phyloP scores from a whole-genome alignment of 495 filamentous ascomycete genomes.

The Sordaria brevicollis region DNA sequence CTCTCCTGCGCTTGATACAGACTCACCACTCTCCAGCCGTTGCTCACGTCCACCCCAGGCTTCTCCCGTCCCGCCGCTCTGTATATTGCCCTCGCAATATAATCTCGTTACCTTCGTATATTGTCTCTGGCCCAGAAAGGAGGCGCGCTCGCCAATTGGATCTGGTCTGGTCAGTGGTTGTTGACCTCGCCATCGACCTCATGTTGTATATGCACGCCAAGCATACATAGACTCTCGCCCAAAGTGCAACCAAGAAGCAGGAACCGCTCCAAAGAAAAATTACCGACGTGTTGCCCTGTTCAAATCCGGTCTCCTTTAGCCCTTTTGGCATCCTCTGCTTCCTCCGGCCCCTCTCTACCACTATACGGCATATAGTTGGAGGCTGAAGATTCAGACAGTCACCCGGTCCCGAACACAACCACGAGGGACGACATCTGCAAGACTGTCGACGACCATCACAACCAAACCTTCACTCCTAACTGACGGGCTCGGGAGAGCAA shows the following conservation, averaged over 20 bases:
- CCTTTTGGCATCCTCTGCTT: slow-evolving; percentile 21
- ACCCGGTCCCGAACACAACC: not conserved
- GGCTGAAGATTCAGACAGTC: slow-evolving; percentile 4
- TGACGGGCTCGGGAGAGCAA: slow-evolving; percentile 12
- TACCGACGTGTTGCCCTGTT: slow-evolving; percentile 23
- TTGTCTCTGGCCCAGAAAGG: slow-evolving; percentile 22
- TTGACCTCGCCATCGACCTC: slow-evolving; percentile 19
- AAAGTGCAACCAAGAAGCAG: slow-evolving; percentile 21
- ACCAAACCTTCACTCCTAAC: not conserved
- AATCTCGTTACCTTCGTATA: slow-evolving; percentile 25
- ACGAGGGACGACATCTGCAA: not conserved
- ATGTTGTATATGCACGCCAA: slow-evolving; percentile 28
- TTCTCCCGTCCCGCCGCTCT: slow-evolving; percentile 25
- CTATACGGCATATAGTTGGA: slow-evolving; percentile 26
- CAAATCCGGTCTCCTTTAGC: slow-evolving; percentile 26
- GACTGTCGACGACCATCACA: not conserved
- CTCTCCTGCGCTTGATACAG: slow-evolving; percentile 3
- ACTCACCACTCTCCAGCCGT: slow-evolving; percentile 3
- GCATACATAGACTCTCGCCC: slow-evolving; percentile 17
- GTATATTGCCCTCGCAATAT: slow-evolving; percentile 30
- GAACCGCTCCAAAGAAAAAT: slow-evolving; percentile 18
- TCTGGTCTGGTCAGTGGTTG: slow-evolving; percentile 13
- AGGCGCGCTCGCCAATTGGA: slow-evolving; percentile 22
- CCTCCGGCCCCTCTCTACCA: slow-evolving; percentile 25
- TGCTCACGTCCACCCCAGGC: slow-evolving; percentile 9